phyloP scores from a whole-genome alignment of 441 rosid genomes.

The Kokia cookei region DNA sequence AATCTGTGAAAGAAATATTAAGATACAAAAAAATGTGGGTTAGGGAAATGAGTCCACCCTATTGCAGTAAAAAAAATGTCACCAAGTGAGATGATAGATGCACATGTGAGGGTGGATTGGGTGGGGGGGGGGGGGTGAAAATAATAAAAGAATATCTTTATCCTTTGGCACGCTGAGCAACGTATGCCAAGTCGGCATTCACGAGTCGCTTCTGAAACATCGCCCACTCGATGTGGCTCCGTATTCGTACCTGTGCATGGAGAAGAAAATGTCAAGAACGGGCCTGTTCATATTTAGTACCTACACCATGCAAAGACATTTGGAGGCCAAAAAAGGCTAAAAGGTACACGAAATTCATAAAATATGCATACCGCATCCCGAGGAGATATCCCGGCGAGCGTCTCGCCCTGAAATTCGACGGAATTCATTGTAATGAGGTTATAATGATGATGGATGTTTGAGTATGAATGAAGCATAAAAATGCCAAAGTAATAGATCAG shows the following conservation, averaged over 20 bases:
- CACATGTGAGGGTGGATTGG: slow-evolving; percentile 10
- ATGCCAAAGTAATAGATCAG: neutral
- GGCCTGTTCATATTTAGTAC: no score
- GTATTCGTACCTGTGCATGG: slow-evolving; percentile 45
- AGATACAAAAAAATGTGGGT: slow-evolving; percentile 15
- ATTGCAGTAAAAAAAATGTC: neutral
- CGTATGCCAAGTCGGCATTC: slow-evolving; percentile 45
- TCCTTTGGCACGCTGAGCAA: slow-evolving; percentile 24
- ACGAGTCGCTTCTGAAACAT: slow-evolving; percentile 52
- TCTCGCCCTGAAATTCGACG: slow-evolving; percentile 38
- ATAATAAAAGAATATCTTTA: slow-evolving; percentile 1
- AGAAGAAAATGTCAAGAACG: neutral
- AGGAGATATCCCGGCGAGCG: slow-evolving; percentile 52
- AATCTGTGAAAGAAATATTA: neutral
- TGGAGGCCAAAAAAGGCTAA: neutral
- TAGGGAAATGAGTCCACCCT: slow-evolving; percentile 10
- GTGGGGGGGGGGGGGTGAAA: neutral
- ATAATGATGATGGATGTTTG: neutral
- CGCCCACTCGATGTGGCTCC: slow-evolving; percentile 65
- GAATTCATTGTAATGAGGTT: slow-evolving; percentile 6
- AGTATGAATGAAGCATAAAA: neutral
- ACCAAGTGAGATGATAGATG: slow-evolving; percentile 9
- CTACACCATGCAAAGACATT: neutral
- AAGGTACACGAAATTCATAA: neutral
- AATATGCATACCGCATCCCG: slow-evolving; percentile 57